Percentiles rank a stretch among this genome's conserved stretches.
phyloP scores from a whole-genome alignment of 1,284 basidiomycete species.

The Marasmius sp. region DNA sequence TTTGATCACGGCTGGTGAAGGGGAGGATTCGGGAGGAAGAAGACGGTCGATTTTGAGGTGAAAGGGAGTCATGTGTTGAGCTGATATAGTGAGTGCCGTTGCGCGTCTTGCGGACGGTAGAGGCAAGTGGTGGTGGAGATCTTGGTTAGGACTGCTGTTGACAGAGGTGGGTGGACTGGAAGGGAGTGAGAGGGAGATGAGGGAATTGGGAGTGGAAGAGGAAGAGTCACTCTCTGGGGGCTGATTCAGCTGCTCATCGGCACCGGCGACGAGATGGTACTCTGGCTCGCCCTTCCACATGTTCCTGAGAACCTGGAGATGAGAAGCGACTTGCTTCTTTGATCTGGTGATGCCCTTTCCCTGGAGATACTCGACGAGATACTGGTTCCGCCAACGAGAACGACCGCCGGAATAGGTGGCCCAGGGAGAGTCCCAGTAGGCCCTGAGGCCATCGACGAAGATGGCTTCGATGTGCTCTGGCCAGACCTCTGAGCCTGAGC shows the following conservation, averaged over 20 bases:
- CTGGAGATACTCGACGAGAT: conserved; percentile 74
- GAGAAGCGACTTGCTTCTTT: conserved; percentile 82
- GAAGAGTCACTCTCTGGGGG: conserved; percentile 36
- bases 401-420: conserved; percentile 75
- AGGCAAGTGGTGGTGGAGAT: not conserved
- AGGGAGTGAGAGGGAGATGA: conserved; percentile 3
- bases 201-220: conserved; percentile 34
- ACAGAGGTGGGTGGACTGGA: not conserved
- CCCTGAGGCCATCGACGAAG: conserved; percentile 74
- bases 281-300: conserved; percentile 78
- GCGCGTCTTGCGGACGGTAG: not conserved
- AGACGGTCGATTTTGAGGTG: not conserved
- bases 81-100: not conserved
- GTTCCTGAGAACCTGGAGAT: conserved; percentile 78
- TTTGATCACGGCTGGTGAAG: not conserved
- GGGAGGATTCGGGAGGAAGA: conserved; percentile 33
- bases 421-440: conserved; percentile 78
- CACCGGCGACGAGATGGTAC: conserved; percentile 65
- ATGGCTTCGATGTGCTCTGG: conserved; percentile 71
- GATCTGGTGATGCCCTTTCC: conserved; percentile 64
- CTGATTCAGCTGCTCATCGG: conserved; percentile 47
- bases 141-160: not conserved
- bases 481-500: conserved; percentile 74
- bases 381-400: conserved; percentile 79
- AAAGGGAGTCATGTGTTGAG: not conserved